phyloP scores from a whole-genome alignment of 345 rosid genomes.

The Gossypium arboreum region DNA sequence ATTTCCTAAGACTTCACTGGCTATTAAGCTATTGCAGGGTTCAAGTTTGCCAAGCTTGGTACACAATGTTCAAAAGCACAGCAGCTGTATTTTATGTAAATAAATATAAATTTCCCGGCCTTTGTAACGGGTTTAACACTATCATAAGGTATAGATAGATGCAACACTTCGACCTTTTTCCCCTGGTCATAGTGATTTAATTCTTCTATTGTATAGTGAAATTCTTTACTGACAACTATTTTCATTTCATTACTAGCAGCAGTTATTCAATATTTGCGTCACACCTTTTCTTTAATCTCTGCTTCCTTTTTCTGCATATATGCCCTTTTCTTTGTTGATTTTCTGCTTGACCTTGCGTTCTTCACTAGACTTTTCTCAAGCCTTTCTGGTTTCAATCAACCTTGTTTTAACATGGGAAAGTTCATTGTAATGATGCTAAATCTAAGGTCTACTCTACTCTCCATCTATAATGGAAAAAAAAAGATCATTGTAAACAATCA shows the following conservation, averaged over 20 bases:
- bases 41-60: slow-evolving; percentile 13
- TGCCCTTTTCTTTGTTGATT: neutral
- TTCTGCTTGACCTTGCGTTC: neutral
- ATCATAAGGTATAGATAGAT: slow-evolving; percentile 25
- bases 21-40: slow-evolving; percentile 3
- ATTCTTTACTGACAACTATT: slow-evolving; percentile 31
- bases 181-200: slow-evolving; percentile 11
- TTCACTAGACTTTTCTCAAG: neutral
- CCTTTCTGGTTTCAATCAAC: neutral
- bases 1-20: neutral
- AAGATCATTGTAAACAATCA: neutral
- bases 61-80: slow-evolving; percentile 19
- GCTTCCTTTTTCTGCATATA: neutral
- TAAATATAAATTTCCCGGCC: slow-evolving; percentile 21
- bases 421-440: neutral
- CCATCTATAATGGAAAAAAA: neutral
- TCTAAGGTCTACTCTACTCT: neutral
- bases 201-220: slow-evolving; percentile 37
- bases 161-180: slow-evolving; percentile 22
- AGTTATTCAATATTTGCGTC: neutral
- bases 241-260: slow-evolving; percentile 10
- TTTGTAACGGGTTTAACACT: slow-evolving; percentile 15
- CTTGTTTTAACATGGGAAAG: neutral
- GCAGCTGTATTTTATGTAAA: slow-evolving; percentile 35
- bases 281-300: neutral